A percentile compares a stretch with the other conserved stretches of the same genome.
Conservation (phyloP, 108 stramenopile genomes). For the Parietichytrium sp. region DNA sequence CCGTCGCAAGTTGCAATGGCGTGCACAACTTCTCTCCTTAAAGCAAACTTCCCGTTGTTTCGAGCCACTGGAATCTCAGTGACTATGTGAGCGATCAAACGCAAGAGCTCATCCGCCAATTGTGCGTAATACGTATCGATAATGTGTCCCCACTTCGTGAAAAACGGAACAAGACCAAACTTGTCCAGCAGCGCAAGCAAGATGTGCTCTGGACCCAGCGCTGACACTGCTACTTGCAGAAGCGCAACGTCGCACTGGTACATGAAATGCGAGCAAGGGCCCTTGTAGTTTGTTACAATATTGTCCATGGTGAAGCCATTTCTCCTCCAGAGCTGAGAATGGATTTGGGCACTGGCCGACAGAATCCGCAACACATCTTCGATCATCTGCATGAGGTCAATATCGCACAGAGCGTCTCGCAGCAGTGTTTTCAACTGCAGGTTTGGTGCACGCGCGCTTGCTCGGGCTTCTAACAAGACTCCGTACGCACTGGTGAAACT, state of each 20-base stretch:
- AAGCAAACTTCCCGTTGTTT: not conserved
- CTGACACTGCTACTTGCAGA: not conserved
- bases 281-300: conserved; percentile 33
- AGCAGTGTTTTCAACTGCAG: not conserved
- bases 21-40: not conserved
- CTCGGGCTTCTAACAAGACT: not conserved
- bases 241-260: conserved; percentile 13
- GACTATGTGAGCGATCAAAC: not conserved
- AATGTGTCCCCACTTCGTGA: not conserved
- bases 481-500: not conserved
- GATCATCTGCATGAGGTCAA: not conserved
- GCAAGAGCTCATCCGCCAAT: not conserved
- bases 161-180: not conserved
- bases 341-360: not conserved
- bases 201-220: not conserved
- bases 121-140: not conserved
- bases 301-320: conserved; percentile 28
- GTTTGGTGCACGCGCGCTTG: not conserved
- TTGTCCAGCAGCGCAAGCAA: not conserved
- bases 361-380: conserved; percentile 20
- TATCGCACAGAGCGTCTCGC: not conserved
- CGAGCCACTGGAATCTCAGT: conserved; percentile 16
- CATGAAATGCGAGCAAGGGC: not conserved
- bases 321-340: conserved; percentile 4
- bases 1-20: not conserved